Conservation (phyloP, 345 rosid genomes). For the Arabis hirsuta region DNA sequence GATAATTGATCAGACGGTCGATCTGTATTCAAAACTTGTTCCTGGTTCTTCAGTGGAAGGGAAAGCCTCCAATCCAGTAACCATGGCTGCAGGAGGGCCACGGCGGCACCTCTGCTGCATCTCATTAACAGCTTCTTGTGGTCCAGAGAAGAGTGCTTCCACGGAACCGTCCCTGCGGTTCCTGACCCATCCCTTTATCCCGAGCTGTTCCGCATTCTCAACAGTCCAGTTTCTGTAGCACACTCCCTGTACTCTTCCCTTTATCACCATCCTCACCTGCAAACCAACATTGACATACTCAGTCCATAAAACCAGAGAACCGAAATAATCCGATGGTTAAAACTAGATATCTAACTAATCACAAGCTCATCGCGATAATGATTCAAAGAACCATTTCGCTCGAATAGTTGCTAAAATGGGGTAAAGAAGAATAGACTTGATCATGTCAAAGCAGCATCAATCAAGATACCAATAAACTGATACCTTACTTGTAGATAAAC, state of each 20-base stretch:
- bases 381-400: conserved; percentile 1
- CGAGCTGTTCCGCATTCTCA: conserved; percentile 72
- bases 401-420: neutral
- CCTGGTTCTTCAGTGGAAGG: conserved; percentile 77
- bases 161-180: conserved; percentile 87
- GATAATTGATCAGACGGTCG: conserved; percentile 54
- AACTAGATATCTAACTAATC: neutral
- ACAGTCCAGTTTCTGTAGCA: conserved; percentile 89
- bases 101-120: conserved; percentile 91
- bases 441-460: neutral
- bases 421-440: neutral
- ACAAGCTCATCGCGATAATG: neutral
- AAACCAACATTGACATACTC: conserved; percentile 22
- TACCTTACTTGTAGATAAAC: too few species aligned
- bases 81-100: conserved; percentile 80
- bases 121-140: conserved; percentile 60
- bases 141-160: conserved; percentile 85
- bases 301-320: neutral
- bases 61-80: conserved; percentile 72
- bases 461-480: neutral
- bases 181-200: conserved; percentile 92
- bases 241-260: conserved; percentile 93
- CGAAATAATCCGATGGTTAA: neutral
- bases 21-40: conserved; percentile 59
- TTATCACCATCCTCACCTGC: conserved; percentile 73